Conservation (phyloP, 2,329 filamentous ascomycete genomes). For the Didymellaceae sp. region DNA sequence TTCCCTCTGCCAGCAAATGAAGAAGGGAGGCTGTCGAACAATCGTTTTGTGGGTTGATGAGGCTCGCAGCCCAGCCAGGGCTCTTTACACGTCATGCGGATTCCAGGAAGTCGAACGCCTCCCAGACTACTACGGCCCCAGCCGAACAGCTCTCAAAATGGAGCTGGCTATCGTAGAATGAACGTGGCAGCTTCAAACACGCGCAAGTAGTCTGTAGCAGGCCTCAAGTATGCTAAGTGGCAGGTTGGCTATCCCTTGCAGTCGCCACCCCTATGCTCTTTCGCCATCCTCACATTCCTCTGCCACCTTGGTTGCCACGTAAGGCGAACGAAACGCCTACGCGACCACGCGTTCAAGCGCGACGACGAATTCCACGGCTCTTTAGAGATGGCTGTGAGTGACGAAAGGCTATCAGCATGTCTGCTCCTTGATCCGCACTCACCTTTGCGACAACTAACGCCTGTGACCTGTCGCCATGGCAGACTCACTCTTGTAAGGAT, state of each 20-base stretch:
- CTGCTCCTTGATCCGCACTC: slow-evolving; percentile 20
- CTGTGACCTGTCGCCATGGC: slow-evolving; percentile 24
- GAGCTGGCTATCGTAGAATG: slow-evolving; percentile 27
- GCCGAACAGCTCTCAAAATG: slow-evolving; percentile 53
- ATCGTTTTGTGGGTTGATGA: slow-evolving; percentile 62
- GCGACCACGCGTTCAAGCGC: slow-evolving; percentile 35
- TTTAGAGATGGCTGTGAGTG: slow-evolving; percentile 40
- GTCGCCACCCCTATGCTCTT: slow-evolving; percentile 24
- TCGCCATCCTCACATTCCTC: slow-evolving; percentile 37
- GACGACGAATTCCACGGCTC: slow-evolving; percentile 37
- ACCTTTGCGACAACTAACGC: slow-evolving; percentile 15
- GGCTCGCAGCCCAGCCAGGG: slow-evolving; percentile 52
- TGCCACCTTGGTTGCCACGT: slow-evolving; percentile 27
- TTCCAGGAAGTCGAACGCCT: slow-evolving; percentile 57
- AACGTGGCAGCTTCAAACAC: slow-evolving; percentile 1
- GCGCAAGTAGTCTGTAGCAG: slow-evolving; percentile 9
- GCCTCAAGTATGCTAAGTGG: slow-evolving; percentile 29
- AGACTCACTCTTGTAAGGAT: slow-evolving; percentile 24
- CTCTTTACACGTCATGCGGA: slow-evolving; percentile 54
- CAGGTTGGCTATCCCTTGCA: slow-evolving; percentile 42
- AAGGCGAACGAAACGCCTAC: slow-evolving; percentile 28
- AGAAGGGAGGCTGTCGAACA: slow-evolving; percentile 55
- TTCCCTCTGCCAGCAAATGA: slow-evolving; percentile 52
- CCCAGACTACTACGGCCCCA: slow-evolving; percentile 58
- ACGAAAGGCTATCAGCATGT: slow-evolving; percentile 30